Evolutionary conservation across 345 rosid genomes (phyloP), one percentile per base, ranked within the genome.

Genomic region (Citrus reticulata): DNA sequence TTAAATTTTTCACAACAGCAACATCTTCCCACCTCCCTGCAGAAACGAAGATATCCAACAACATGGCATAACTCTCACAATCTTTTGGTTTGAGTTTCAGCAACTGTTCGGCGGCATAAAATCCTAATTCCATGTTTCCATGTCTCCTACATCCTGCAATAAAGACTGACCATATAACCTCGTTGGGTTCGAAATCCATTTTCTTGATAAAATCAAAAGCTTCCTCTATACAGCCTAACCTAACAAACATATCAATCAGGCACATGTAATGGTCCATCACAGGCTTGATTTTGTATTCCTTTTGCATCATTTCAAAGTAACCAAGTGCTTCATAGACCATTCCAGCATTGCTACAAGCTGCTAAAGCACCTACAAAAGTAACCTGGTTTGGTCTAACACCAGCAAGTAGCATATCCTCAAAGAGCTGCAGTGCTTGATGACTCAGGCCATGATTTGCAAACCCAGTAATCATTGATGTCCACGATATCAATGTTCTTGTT

Each of bases 401-500:
- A n/a, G 78, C 77, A 9, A 84, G 68, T 72, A 84, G 82, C 93
- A 88, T 88, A 55, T 91, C 95, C 82, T 91, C 90, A 35, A 91
- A 88, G 58, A 91, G 90, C 68, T 87, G 82, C 78, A 91, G 77
- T 2, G 89, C 91, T 82, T 83, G 87, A 79, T 42, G 82, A 67
- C 83, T 76, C 54, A 62, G 74, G 9, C 91, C 90, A 35, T 86
- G 88, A 25, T 82, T 83, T 46, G 95, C 86, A 46, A 83, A 80
- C 75, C 83, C 84, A 24, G 84, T 81, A 32, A 91, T 84, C 89
- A 91, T 91, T 11, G 88, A 78, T 69, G 91, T 91, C 91, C 93
- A 88, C 19, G 88, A 84, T 68, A 89, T 86, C 84, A 91, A 68
- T 17, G 89, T 89, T 78, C 88, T 88, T 2, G 77, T 67, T 42